A percentile compares a stretch with the other conserved stretches of the same genome.
Evolutionary conservation across 2,329 filamentous ascomycete genomes (phyloP).

Genomic region (Aaosphaeria arxii): DNA sequence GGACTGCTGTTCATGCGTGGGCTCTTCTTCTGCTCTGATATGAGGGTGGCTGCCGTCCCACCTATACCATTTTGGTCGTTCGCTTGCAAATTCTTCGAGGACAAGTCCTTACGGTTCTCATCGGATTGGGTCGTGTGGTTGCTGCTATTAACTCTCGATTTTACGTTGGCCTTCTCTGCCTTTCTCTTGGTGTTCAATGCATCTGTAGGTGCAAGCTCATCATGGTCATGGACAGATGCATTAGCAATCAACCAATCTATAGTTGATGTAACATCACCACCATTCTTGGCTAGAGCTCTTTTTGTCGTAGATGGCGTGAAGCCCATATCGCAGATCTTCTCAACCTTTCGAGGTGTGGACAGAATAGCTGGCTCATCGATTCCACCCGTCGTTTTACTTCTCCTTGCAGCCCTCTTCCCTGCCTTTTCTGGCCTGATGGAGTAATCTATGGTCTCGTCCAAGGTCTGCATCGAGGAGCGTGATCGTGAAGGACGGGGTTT

Average conservation of each 20-base stretch:
- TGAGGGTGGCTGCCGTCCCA: too few relatives aligned
- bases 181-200: not conserved
- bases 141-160: not conserved
- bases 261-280: conserved; percentile 26
- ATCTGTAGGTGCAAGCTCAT: conserved; percentile 20
- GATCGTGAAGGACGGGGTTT: conserved; percentile 36
- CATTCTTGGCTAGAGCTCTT: conserved; percentile 20
- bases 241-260: conserved; percentile 32
- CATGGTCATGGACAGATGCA: conserved; percentile 13
- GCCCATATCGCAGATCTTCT: conserved; percentile 34
- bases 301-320: conserved; percentile 30
- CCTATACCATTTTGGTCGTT: too few relatives aligned
- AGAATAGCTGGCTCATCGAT: conserved; percentile 2
- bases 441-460: conserved; percentile 23
- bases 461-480: conserved; percentile 23
- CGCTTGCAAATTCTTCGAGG: too few relatives aligned
- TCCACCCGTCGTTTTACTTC: conserved; percentile 19
- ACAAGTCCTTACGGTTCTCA: too few relatives aligned
- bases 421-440: conserved; percentile 27
- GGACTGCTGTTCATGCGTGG: too few relatives aligned
- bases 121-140: too few relatives aligned
- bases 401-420: conserved; percentile 14
- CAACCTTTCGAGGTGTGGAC: conserved; percentile 25
- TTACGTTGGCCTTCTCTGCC: not conserved
- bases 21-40: too few relatives aligned